A percentile compares a stretch with the other conserved stretches of the same genome.
These are phyloP conservation scores for Alternaria gansuensis DNA, from an alignment of 2,329 filamentous ascomycete genomes.

Conservation along the genomic window DNA sequence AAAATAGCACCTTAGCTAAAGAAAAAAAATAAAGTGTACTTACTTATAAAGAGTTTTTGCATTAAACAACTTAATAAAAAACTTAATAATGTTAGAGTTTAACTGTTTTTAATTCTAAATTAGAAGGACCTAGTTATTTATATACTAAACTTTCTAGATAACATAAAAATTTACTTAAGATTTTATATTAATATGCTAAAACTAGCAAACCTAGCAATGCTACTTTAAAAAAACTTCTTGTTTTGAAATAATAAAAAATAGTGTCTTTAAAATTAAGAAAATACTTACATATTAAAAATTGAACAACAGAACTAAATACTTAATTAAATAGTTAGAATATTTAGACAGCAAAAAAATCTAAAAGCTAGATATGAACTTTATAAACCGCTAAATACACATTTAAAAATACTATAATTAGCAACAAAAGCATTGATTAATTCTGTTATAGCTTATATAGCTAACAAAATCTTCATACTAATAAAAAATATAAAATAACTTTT, in stretches of 20 bases:
- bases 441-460: too few species aligned
- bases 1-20: too few species aligned
- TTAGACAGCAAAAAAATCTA: too few species aligned
- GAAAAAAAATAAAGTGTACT: too few species aligned
- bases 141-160: not conserved
- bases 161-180: not conserved
- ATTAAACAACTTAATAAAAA: too few species aligned
- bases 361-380: too few species aligned
- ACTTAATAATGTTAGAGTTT: not conserved
- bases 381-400: not conserved
- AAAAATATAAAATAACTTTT: too few species aligned
- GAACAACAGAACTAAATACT: too few species aligned
- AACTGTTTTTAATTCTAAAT: conserved; percentile 1
- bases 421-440: not conserved
- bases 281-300: too few species aligned
- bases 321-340: too few species aligned
- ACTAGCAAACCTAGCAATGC: not conserved
- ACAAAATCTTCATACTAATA: too few species aligned
- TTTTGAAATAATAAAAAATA: not conserved
- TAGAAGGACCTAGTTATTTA: not conserved
- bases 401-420: not conserved
- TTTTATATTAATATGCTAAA: not conserved
- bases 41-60: too few species aligned
- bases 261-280: not conserved
- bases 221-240: not conserved